Evolutionary conservation across 768 basidiomycete species (phyloP).

Genomic region (Agrocybe pediades): DNA sequence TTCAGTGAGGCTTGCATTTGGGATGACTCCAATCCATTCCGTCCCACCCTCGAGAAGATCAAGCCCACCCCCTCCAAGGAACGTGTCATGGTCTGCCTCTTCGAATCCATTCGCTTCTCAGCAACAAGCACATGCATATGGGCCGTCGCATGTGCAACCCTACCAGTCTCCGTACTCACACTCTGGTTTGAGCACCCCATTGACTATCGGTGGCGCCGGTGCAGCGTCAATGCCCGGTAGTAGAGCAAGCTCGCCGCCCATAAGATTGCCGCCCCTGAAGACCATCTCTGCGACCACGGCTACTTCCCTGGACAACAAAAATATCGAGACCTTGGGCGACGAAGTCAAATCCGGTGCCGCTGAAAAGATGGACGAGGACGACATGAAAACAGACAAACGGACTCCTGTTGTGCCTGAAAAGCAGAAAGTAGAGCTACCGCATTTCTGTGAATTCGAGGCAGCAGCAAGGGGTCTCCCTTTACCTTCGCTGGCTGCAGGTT

Average conservation of each 20-base stretch:
- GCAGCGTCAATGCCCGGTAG: conserved; percentile 54
- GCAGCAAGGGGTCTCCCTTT: conserved; percentile 32
- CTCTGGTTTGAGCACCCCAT: background rate
- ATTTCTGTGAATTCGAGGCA: conserved; percentile 66
- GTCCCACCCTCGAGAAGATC: conserved; percentile 38
- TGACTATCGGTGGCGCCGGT: conserved; percentile 14
- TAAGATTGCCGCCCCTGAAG: conserved; percentile 70
- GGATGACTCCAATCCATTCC: conserved; percentile 81
- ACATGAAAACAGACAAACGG: conserved; percentile 10
- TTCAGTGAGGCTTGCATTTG: conserved; percentile 85
- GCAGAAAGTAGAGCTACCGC: conserved; percentile 52
- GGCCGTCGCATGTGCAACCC: conserved; percentile 14
- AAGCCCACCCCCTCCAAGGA: conserved; percentile 32
- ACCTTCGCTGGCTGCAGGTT: conserved; percentile 4
- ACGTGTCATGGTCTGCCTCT: conserved; percentile 23
- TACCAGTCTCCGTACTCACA: conserved; percentile 1
- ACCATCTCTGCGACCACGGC: conserved; percentile 21
- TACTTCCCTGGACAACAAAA: conserved; percentile 7
- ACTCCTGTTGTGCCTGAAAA: conserved; percentile 12
- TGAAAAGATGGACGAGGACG: conserved; percentile 6
- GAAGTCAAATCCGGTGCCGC: background rate
- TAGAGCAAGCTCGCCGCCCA: conserved; percentile 69
- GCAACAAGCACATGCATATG: conserved; percentile 24
- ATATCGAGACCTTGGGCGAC: conserved; percentile 19
- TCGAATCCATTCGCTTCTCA: conserved; percentile 8